Conservation (phyloP, 352 stramenopile species). For the Halophytophthora polymorphica region DNA sequence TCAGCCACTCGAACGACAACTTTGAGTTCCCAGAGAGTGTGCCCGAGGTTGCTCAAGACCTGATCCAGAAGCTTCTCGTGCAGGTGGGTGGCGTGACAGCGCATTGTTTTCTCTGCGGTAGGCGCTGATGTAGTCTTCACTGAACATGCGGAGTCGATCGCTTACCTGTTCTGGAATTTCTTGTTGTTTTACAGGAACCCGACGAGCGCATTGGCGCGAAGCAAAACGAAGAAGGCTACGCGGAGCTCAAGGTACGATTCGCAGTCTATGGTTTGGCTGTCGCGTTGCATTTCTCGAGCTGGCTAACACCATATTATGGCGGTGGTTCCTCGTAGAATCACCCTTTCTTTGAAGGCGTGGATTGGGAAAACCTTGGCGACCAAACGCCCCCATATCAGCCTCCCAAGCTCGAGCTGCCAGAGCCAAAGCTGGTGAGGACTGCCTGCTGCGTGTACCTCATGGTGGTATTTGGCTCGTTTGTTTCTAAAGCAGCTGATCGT, state of each 20-base stretch:
- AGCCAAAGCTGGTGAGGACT: slow-evolving; percentile 48
- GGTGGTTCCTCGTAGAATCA: slow-evolving; percentile 38
- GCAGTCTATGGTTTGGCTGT: neutral
- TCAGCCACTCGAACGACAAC: slow-evolving; percentile 73
- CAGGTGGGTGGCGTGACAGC: slow-evolving; percentile 46
- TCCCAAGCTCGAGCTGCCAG: slow-evolving; percentile 47
- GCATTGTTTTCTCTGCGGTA: too few species aligned
- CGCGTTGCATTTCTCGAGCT: neutral
- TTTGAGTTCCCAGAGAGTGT: slow-evolving; percentile 74
- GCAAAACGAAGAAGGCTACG: slow-evolving; percentile 63
- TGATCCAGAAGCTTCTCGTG: slow-evolving; percentile 76
- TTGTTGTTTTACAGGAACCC: slow-evolving; percentile 30
- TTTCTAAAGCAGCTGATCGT: neutral
- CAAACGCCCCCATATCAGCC: slow-evolving; percentile 59
- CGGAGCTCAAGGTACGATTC: slow-evolving; percentile 54
- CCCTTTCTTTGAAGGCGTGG: slow-evolving; percentile 73
- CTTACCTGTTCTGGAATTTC: too few species aligned
- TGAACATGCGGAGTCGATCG: too few species aligned
- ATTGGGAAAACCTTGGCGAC: slow-evolving; percentile 63
- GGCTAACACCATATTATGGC: neutral
- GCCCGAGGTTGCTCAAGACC: slow-evolving; percentile 59
- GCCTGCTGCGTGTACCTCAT: slow-evolving; percentile 7
- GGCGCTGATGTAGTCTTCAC: too few species aligned
- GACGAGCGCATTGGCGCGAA: slow-evolving; percentile 68
- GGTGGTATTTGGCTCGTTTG: neutral